These are phyloP conservation scores for Beverwykella pulmonaria DNA, from an alignment of 495 filamentous ascomycete species.

Conservation along the genomic window DNA sequence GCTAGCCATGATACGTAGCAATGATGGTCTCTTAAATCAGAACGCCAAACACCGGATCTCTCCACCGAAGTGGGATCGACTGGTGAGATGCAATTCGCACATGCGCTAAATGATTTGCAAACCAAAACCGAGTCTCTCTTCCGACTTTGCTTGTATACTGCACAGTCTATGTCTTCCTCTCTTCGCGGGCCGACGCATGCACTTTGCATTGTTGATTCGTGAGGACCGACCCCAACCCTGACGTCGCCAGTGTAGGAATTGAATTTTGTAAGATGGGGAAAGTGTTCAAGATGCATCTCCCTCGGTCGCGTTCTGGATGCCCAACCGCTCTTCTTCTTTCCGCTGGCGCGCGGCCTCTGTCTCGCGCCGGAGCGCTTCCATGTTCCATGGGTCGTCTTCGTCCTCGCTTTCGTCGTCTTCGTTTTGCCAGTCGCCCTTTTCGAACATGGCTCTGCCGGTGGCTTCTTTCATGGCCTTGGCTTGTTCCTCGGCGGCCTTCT, in stretches of 20 bases:
- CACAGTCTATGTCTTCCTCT: neutral
- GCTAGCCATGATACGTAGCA: neutral
- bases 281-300: neutral
- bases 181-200: neutral
- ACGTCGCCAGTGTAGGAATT: neutral
- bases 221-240: neutral
- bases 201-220: neutral
- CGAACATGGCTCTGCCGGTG: conserved; percentile 91
- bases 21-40: neutral
- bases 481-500: conserved; percentile 91
- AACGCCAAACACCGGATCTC: conserved; percentile 31
- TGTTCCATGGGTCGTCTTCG: conserved; percentile 70
- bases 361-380: conserved; percentile 63
- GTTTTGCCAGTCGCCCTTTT: conserved; percentile 88
- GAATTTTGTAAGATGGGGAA: neutral
- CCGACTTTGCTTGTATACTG: neutral
- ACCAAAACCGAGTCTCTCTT: neutral
- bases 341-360: conserved; percentile 60
- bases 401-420: conserved; percentile 60
- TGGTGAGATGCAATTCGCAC: conserved; percentile 14
- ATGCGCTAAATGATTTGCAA: neutral
- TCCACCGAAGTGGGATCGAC: conserved; percentile 14
- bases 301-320: conserved; percentile 4
- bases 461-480: conserved; percentile 89
- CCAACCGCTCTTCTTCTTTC: conserved; percentile 62